Evolutionary conservation across 2,329 filamentous ascomycete species (phyloP).

Genomic region (Coniella lustricola): DNA sequence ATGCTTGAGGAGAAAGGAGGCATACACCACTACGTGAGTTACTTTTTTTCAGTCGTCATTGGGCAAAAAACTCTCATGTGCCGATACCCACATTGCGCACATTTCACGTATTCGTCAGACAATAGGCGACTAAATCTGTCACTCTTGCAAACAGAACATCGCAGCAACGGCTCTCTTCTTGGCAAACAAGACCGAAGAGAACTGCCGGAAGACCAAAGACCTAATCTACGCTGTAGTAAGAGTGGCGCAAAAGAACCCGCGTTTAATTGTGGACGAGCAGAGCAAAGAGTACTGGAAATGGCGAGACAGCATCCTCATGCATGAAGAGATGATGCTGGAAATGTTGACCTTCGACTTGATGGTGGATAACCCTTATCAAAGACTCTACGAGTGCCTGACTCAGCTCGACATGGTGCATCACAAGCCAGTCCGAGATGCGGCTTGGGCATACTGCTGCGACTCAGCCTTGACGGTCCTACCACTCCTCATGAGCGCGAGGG

Average conservation of each 20-base stretch:
- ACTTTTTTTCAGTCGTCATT: not conserved
- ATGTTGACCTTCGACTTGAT: slow-evolving; percentile 89
- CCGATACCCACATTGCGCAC: too few relatives aligned
- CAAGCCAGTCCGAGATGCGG: slow-evolving; percentile 73
- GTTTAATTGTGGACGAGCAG: slow-evolving; percentile 88
- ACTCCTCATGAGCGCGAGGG: slow-evolving; percentile 68
- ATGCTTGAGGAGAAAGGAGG: slow-evolving; percentile 70
- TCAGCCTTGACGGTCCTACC: slow-evolving; percentile 78
- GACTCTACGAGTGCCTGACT: slow-evolving; percentile 73
- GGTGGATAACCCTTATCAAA: slow-evolving; percentile 79
- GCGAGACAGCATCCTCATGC: slow-evolving; percentile 86
- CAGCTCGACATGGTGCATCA: slow-evolving; percentile 70
- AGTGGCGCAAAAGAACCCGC: slow-evolving; percentile 89
- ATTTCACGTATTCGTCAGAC: too few relatives aligned
- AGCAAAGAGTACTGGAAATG: slow-evolving; percentile 98
- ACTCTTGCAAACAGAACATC: slow-evolving; percentile 50
- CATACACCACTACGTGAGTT: slow-evolving; percentile 82
- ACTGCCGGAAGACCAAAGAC: slow-evolving; percentile 91
- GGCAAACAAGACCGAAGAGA: slow-evolving; percentile 95
- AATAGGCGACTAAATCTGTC: not conserved
- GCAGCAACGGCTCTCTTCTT: slow-evolving; percentile 88
- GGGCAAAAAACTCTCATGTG: too few relatives aligned
- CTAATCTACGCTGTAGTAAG: slow-evolving; percentile 90
- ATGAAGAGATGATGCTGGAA: slow-evolving; percentile 90
- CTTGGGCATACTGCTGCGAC: slow-evolving; percentile 94